These are phyloP conservation scores for Bremia lactucae DNA, from an alignment of 352 stramenopile species.

Conservation along the genomic window DNA sequence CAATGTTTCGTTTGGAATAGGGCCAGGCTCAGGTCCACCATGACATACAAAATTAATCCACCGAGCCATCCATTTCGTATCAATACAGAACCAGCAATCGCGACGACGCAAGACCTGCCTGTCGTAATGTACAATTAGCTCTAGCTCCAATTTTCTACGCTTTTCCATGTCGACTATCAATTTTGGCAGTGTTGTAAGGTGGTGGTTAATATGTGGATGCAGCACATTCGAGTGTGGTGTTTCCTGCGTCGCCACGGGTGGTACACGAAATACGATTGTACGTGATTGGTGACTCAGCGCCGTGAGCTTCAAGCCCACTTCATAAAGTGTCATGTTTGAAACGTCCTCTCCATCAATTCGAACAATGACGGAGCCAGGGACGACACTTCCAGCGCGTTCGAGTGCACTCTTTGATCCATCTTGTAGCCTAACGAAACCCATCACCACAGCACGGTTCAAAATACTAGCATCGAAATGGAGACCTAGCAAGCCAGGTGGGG, in stretches of 20 bases:
- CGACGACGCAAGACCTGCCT: conserved; percentile 34
- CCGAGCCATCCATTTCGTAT: conserved; percentile 49
- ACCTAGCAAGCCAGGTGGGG: conserved; percentile 48
- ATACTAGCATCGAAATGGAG: conserved; percentile 52
- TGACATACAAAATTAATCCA: conserved; percentile 52
- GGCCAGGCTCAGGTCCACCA: conserved; percentile 37
- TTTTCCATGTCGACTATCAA: conserved; percentile 38
- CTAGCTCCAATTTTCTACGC: conserved; percentile 55
- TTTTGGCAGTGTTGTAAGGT: conserved; percentile 6
- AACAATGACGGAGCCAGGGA: conserved; percentile 42
- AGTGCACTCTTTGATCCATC: conserved; percentile 44
- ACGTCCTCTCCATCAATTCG: conserved; percentile 62
- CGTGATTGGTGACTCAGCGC: conserved; percentile 28
- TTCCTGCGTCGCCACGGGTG: conserved; percentile 5
- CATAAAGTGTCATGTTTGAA: conserved; percentile 25
- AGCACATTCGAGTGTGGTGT: neutral
- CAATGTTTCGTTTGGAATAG: conserved; percentile 55
- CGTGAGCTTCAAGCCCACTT: conserved; percentile 29
- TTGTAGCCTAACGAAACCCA: conserved; percentile 47
- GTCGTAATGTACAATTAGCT: conserved; percentile 54
- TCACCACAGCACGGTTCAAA: conserved; percentile 38
- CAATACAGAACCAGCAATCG: conserved; percentile 70
- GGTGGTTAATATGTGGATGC: conserved; percentile 1
- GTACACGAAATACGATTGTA: conserved; percentile 41
- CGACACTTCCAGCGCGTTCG: conserved; percentile 44